Evolutionary conservation across 2,329 filamentous ascomycete genomes (phyloP).

Genomic region (Ascocoryne sarcoides): DNA sequence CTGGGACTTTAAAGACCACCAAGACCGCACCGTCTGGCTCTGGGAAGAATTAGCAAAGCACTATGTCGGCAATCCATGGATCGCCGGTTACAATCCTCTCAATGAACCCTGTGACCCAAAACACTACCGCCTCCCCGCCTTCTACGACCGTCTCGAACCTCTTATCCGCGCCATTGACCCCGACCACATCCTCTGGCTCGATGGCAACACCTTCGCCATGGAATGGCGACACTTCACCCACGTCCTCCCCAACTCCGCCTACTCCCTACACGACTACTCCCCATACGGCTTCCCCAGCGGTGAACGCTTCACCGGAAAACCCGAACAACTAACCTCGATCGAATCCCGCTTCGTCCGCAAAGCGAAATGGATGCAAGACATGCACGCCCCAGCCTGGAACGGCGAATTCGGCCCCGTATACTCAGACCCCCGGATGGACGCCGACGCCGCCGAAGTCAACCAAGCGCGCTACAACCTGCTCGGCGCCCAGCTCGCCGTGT

Average conservation of each 20-base stretch:
- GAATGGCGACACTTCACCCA: conserved; percentile 37
- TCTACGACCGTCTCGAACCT: conserved; percentile 34
- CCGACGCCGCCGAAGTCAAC: conserved; percentile 33
- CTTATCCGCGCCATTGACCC: conserved; percentile 35
- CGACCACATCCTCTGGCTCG: conserved; percentile 41
- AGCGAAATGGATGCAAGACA: conserved; percentile 34
- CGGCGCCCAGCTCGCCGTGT: conserved; percentile 40
- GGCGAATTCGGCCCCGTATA: conserved; percentile 43
- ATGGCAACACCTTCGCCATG: conserved; percentile 46
- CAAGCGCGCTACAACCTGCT: conserved; percentile 37
- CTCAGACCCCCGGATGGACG: conserved; percentile 20
- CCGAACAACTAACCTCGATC: conserved; percentile 36
- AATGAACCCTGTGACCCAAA: conserved; percentile 30
- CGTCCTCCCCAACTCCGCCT: conserved; percentile 40
- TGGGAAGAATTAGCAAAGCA: conserved; percentile 36
- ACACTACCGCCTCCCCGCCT: conserved; percentile 31
- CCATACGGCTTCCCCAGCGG: conserved; percentile 39
- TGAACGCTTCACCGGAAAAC: conserved; percentile 34
- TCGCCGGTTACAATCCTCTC: conserved; percentile 27
- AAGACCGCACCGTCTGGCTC: conserved; percentile 36
- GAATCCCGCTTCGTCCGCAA: conserved; percentile 34
- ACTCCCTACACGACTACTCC: conserved; percentile 45
- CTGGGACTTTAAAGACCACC: conserved; percentile 39
- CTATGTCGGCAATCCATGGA: conserved; percentile 34
- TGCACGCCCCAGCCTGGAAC: conserved; percentile 39